These are phyloP conservation scores for Cardamine resedifolia DNA, from an alignment of 345 rosid species.

Conservation along the genomic window DNA sequence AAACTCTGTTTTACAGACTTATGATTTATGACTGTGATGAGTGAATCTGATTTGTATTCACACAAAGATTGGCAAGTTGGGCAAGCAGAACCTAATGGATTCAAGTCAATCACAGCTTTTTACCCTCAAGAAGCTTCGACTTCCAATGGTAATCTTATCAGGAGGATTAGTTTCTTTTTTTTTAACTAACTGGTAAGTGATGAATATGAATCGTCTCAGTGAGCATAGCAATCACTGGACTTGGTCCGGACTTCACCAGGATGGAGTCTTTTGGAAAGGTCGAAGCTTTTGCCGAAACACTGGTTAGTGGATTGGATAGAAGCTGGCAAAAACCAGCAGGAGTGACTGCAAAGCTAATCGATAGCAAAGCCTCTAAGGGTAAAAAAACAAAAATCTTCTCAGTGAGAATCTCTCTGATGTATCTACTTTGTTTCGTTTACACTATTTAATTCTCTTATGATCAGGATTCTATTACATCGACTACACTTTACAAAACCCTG, in stretches of 20 bases:
- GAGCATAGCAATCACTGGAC: constrained; percentile 56
- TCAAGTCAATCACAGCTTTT: constrained; percentile 85
- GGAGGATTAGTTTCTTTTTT: neutral
- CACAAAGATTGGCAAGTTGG: constrained; percentile 73
- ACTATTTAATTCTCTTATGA: neutral
- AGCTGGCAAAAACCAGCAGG: constrained; percentile 95
- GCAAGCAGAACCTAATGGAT: constrained; percentile 66
- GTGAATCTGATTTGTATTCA: constrained; percentile 2
- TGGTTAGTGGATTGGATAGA: constrained; percentile 91
- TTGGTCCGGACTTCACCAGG: constrained; percentile 87
- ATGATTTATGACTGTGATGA: neutral
- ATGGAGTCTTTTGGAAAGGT: constrained; percentile 98
- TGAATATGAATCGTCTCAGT: constrained; percentile 22
- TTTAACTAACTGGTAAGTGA: neutral
- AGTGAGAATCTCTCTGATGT: neutral
- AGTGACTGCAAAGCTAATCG: constrained; percentile 72
- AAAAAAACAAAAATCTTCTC: neutral
- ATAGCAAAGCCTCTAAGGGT: constrained; percentile 71
- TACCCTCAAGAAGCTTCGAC: constrained; percentile 60
- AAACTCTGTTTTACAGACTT: constrained; percentile 6
- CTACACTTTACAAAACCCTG: constrained; percentile 84
- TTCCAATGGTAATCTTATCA: constrained; percentile 54
- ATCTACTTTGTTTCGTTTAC: constrained; percentile 12
- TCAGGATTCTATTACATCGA: constrained; percentile 89
- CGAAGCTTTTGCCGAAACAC: constrained; percentile 79